Evolutionary conservation across 179 eudicot species (phyloP).

Genomic region (Vitellaria paradoxa): DNA sequence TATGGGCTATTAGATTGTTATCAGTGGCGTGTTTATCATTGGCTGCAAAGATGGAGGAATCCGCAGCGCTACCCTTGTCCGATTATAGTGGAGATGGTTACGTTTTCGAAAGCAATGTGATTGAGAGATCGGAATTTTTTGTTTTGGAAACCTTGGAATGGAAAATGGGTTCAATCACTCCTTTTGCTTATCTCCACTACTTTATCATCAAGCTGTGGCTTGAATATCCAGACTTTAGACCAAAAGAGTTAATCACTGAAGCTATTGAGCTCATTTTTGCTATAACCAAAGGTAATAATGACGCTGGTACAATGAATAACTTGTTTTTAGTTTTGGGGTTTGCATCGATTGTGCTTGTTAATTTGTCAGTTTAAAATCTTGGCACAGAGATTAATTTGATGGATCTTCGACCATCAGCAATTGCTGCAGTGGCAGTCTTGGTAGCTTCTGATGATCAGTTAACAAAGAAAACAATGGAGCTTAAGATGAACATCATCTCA

Average conservation of each 20-base stretch:
- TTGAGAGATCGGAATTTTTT: conserved; percentile 53
- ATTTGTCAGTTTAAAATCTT: not conserved
- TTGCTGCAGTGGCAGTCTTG: conserved; percentile 60
- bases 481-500: conserved; percentile 38
- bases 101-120: conserved; percentile 25
- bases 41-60: conserved; percentile 71
- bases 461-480: conserved; percentile 33
- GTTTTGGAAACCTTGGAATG: conserved; percentile 55
- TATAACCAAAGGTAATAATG: conserved; percentile 38
- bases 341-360: not conserved
- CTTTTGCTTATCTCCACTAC: conserved; percentile 49
- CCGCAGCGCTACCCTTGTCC: conserved; percentile 28
- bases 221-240: conserved; percentile 5
- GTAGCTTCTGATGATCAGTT: conserved; percentile 46
- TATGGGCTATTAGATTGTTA: conserved; percentile 47
- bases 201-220: conserved; percentile 28
- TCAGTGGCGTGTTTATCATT: conserved; percentile 61
- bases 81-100: conserved; percentile 23
- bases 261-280: conserved; percentile 41
- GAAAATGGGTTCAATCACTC: conserved; percentile 52
- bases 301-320: not conserved
- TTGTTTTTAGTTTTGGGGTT: not conserved
- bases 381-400: conserved; percentile 43
- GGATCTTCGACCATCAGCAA: conserved; percentile 50
- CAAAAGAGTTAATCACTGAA: conserved; percentile 18